phyloP scores from a whole-genome alignment of 345 rosid genomes.

The Lepidium didymum region DNA sequence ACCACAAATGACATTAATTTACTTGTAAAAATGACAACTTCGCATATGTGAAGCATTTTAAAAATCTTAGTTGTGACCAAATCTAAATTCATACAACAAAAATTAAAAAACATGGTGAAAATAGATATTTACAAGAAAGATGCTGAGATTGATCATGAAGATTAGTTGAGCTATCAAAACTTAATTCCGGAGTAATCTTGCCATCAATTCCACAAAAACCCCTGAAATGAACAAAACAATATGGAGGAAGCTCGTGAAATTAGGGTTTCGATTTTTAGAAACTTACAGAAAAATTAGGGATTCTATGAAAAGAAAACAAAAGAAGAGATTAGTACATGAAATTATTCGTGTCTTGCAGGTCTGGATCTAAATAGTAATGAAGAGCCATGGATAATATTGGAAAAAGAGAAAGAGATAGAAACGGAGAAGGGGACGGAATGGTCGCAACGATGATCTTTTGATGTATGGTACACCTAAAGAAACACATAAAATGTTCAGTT shows the following conservation, averaged over 20 bases:
- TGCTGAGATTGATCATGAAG: slow-evolving; percentile 65
- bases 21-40: no score
- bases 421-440: slow-evolving; percentile 10
- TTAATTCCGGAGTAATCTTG: slow-evolving; percentile 46
- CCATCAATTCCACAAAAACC: slow-evolving; percentile 38
- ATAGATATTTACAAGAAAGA: slow-evolving; percentile 54
- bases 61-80: neutral
- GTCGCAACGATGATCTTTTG: no score
- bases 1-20: no score
- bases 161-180: slow-evolving; percentile 29
- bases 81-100: neutral
- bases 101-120: neutral
- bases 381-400: slow-evolving; percentile 44
- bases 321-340: slow-evolving; percentile 35
- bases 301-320: neutral
- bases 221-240: slow-evolving; percentile 22
- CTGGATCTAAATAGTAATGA: slow-evolving; percentile 50
- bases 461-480: no score
- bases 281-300: slow-evolving; percentile 15
- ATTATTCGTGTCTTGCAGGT: slow-evolving; percentile 39
- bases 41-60: neutral
- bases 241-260: neutral
- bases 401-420: slow-evolving; percentile 12
- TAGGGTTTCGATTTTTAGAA: slow-evolving; percentile 6
- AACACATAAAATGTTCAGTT: no score